Conservation (phyloP, 805 yeast genomes). For the Candida orba region DNA sequence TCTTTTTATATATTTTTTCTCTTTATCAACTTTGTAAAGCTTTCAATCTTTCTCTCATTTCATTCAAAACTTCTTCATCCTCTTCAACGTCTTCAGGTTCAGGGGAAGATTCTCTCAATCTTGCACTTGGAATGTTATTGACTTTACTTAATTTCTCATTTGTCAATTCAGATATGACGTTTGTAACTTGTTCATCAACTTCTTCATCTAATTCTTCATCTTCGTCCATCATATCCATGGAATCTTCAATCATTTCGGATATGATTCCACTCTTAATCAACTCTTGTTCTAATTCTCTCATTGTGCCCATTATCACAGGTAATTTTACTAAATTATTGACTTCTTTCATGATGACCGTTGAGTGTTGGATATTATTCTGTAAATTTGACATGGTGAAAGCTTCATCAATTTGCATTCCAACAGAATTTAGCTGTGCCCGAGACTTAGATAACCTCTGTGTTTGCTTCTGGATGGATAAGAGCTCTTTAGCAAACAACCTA, state of each 20-base stretch:
- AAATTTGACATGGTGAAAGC: conserved; percentile 81
- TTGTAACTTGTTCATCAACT: conserved; percentile 56
- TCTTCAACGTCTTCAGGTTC: conserved; percentile 56
- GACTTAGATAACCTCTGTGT: conserved; percentile 67
- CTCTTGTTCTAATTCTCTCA: conserved; percentile 83
- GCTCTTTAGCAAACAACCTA: conserved; percentile 73
- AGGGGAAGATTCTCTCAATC: conserved; percentile 19
- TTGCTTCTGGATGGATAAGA: conserved; percentile 66
- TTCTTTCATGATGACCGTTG: conserved; percentile 81
- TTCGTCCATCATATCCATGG: conserved; percentile 62
- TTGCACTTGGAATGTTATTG: conserved; percentile 27
- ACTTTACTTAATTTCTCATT: conserved; percentile 35
- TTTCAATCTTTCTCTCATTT: conserved; percentile 82
- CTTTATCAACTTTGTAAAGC: conserved; percentile 59
- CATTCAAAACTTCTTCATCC: conserved; percentile 67
- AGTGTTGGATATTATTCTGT: conserved; percentile 71
- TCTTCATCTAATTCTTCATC: conserved; percentile 63
- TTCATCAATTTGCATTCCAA: conserved; percentile 84
- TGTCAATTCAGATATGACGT: conserved; percentile 44
- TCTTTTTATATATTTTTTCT: too few species aligned
- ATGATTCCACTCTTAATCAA: conserved; percentile 80
- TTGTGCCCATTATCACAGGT: conserved; percentile 74
- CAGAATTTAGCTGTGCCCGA: conserved; percentile 79
- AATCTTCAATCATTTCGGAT: conserved; percentile 92
- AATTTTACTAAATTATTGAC: conserved; percentile 71